Conservation (phyloP, 805 yeast genomes). For the Saccharomyces jurei region DNA sequence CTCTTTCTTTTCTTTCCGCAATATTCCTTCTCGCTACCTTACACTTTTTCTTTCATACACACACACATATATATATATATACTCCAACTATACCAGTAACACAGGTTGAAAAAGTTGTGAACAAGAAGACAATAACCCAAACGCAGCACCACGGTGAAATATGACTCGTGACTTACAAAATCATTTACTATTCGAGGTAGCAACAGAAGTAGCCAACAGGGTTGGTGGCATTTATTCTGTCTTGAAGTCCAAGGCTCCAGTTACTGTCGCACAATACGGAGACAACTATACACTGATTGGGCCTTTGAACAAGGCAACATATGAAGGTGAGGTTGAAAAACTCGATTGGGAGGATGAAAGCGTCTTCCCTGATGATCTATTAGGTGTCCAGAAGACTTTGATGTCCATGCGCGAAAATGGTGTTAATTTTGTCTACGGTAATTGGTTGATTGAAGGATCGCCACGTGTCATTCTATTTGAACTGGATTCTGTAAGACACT, state of each 20-base stretch:
- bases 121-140: neutral
- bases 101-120: neutral
- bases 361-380: slow-evolving; percentile 22
- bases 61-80: neutral
- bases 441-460: slow-evolving; percentile 97
- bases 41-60: neutral
- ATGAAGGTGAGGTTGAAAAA: slow-evolving; percentile 74
- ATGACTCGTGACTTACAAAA: slow-evolving; percentile 82
- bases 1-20: neutral
- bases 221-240: slow-evolving; percentile 98
- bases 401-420: slow-evolving; percentile 83
- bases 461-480: slow-evolving; percentile 89
- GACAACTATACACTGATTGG: slow-evolving; percentile 83
- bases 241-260: slow-evolving; percentile 91
- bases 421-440: slow-evolving; percentile 73
- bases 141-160: neutral
- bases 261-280: slow-evolving; percentile 87
- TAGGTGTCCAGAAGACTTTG: slow-evolving; percentile 38
- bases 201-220: slow-evolving; percentile 95
- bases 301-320: slow-evolving; percentile 66
- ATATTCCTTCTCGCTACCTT: neutral
- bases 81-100: neutral
- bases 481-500: slow-evolving; percentile 59
- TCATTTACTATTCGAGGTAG: slow-evolving; percentile 85
- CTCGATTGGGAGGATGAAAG: slow-evolving; percentile 48